Conservation (phyloP, 2,329 filamentous ascomycete genomes). For the Emericellopsis atlantica region DNA sequence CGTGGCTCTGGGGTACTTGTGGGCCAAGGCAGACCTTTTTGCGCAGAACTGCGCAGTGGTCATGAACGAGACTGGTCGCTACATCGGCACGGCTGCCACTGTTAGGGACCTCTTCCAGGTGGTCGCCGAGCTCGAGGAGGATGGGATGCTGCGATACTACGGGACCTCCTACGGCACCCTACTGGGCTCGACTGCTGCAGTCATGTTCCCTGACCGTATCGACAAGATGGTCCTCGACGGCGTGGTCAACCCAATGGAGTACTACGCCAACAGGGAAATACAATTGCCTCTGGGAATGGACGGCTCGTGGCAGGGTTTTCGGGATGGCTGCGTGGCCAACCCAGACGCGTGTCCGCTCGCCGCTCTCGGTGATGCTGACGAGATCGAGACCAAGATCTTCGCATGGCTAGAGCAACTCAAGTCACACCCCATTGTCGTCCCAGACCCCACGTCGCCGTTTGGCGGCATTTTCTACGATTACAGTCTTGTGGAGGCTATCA, state of each 20-base stretch:
- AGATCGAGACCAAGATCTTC: conserved; percentile 21
- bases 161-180: conserved; percentile 26
- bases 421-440: conserved; percentile 11
- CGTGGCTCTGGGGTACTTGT: conserved; percentile 7
- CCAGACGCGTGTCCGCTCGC: conserved; percentile 14
- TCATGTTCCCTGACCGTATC: conserved; percentile 27
- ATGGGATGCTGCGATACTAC: conserved; percentile 21
- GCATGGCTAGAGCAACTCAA: conserved; percentile 14
- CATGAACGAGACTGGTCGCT: conserved; percentile 14
- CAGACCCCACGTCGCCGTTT: not conserved
- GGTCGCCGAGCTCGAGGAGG: conserved; percentile 25
- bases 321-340: conserved; percentile 12
- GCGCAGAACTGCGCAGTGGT: conserved; percentile 8
- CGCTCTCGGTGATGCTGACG: conserved; percentile 13
- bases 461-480: conserved; percentile 11
- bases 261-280: conserved; percentile 12
- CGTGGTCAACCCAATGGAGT: conserved; percentile 17
- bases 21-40: conserved; percentile 9
- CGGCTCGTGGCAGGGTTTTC: conserved; percentile 13
- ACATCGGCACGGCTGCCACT: conserved; percentile 28
- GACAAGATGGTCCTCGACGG: conserved; percentile 25
- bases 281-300: conserved; percentile 13
- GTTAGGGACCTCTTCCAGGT: conserved; percentile 30
- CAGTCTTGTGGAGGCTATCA: conserved; percentile 7
- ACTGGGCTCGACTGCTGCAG: conserved; percentile 22